Evolutionary conservation across 495 filamentous ascomycete genomes (phyloP).

Genomic region (Aspergillus bertholletiae): DNA sequence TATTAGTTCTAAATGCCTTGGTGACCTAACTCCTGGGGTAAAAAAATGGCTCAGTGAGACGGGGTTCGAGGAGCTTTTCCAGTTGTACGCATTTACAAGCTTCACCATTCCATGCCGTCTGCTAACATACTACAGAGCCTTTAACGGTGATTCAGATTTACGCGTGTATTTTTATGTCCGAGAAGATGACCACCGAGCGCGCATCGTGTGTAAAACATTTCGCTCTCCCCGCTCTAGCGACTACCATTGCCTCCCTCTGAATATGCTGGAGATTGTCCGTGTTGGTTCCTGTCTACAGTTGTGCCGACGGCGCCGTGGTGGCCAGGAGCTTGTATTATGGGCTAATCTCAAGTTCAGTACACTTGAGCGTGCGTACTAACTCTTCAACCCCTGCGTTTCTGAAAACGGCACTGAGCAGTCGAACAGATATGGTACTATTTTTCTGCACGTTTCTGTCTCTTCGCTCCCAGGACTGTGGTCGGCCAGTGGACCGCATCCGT

Average conservation of each 20-base stretch:
- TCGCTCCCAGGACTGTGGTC: slow-evolving; percentile 62
- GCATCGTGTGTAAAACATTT: slow-evolving; percentile 53
- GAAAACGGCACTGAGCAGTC: neutral
- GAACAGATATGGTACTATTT: slow-evolving; percentile 69
- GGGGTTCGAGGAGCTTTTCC: slow-evolving; percentile 37
- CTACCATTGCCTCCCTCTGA: slow-evolving; percentile 49
- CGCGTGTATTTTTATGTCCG: slow-evolving; percentile 54
- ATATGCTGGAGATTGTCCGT: slow-evolving; percentile 51
- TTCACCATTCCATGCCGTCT: neutral
- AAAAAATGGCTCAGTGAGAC: slow-evolving; percentile 33
- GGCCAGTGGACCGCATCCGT: slow-evolving; percentile 44
- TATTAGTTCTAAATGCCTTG: slow-evolving; percentile 47
- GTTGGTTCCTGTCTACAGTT: slow-evolving; percentile 51
- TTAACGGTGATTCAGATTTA: slow-evolving; percentile 42
- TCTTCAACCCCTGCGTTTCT: neutral
- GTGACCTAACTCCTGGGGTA: slow-evolving; percentile 34
- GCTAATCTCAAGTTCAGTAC: slow-evolving; percentile 53
- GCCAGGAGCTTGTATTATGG: slow-evolving; percentile 49
- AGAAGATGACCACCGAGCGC: slow-evolving; percentile 48
- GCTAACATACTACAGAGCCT: slow-evolving; percentile 27
- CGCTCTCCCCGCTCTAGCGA: slow-evolving; percentile 32
- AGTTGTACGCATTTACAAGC: slow-evolving; percentile 39
- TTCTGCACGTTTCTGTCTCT: slow-evolving; percentile 73
- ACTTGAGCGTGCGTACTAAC: slow-evolving; percentile 52
- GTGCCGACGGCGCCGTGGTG: slow-evolving; percentile 43